phyloP scores from a whole-genome alignment of 345 rosid species.

The Raphanus sativus region DNA sequence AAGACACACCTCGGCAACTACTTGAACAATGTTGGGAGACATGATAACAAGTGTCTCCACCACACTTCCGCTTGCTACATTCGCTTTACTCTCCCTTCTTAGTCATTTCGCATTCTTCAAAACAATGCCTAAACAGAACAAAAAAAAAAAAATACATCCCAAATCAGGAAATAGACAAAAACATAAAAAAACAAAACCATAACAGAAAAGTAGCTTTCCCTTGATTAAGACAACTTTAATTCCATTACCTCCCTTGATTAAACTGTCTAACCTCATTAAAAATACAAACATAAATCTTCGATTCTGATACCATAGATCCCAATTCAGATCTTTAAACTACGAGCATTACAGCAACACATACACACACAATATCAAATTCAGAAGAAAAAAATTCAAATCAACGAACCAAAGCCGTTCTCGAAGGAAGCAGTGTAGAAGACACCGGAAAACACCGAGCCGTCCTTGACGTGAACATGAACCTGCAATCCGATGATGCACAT shows the following conservation, averaged over 20 bases:
- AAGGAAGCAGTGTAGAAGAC: constrained; percentile 75
- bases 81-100: constrained; percentile 64
- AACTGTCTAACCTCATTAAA: not conserved
- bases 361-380: not conserved
- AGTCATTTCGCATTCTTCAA: constrained; percentile 78
- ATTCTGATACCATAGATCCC: constrained; percentile 33
- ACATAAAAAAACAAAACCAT: not conserved
- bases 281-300: not conserved
- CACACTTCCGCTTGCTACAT: constrained; percentile 51
- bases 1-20: constrained; percentile 67
- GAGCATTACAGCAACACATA: not conserved
- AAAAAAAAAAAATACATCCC: not conserved
- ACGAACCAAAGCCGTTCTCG: constrained; percentile 56
- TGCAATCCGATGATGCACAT: constrained; percentile 71
- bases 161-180: not conserved
- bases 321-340: not conserved
- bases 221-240: not conserved
- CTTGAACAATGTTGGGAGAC: constrained; percentile 73
- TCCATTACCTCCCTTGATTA: not conserved
- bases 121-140: constrained; percentile 60
- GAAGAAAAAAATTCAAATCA: not conserved
- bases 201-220: not conserved
- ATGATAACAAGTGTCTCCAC: constrained; percentile 71
- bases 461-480: constrained; percentile 77
- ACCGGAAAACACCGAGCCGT: constrained; percentile 83